Base-by-base conservation (phyloP, 1,284 basidiomycete species). In the Sanghuangporus baumii region DNA sequence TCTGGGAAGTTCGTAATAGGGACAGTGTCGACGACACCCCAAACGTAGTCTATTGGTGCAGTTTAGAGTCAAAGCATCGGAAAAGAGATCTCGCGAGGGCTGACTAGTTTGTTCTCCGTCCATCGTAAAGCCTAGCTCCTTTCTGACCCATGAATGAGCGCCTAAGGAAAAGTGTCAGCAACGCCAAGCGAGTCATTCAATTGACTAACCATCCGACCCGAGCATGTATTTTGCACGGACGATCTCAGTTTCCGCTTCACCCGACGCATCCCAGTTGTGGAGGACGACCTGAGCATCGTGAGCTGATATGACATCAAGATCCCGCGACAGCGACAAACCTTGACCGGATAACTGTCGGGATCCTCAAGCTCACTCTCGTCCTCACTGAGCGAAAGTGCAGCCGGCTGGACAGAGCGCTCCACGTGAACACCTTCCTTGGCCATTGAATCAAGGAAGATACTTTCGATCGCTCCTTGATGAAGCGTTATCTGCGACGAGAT, bases 121-220 rank as follows among this genome's bases (percentile, higher is more conserved):
- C 87, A 93, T 88, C 2, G 78, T 71, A 50, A 93, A 87, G 3
- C 80, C 80, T n/a, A 91, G 74, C 1, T 77, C 68, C 66, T 88
- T 87, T 38, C 91, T 81, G 5, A 91, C 88, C 90, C 89, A 93
- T 2, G 89, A 91, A 74, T 93, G 90, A 0, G 90, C 91, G 76
- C 59, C 59, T 61, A 31, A 34, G 5, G 41, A 31, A 51, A 36
- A 18, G 43, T 20, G 14, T n/a, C 36, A 26, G 3, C 6, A 7
- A 37, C 9, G 12, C 14, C 40, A 34, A 36, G 31, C 26, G 47
- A 23, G 18, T 14, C 2, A 54, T 12, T 31, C 14, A n/a, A 43
- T 9, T n/a, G 4, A 55, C 59, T 12, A 40, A 78, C 80, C 85
- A 69, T 86, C 84, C 40, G 80, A 73, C 0, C 84, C 85, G 38